These are phyloP conservation scores for Rutstroemia sp. DNA, from an alignment of 2,329 filamentous ascomycete genomes.

Conservation along the genomic window DNA sequence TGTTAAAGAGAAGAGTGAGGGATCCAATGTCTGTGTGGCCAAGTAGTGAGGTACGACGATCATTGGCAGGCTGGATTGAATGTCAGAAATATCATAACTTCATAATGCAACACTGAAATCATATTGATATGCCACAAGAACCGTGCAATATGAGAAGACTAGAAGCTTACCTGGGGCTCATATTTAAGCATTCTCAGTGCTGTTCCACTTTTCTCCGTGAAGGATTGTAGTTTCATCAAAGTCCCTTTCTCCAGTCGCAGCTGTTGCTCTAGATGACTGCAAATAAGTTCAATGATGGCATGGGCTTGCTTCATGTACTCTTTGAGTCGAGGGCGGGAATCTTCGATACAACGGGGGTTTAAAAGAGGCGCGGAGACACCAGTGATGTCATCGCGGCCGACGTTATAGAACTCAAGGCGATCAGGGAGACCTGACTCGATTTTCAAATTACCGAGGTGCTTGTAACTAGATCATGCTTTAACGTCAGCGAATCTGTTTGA, in stretches of 20 bases:
- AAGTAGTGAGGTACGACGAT: constrained; percentile 37
- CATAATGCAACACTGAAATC: not conserved
- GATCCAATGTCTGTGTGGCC: constrained; percentile 51
- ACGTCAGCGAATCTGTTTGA: no score
- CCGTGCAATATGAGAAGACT: no score
- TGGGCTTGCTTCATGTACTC: not conserved
- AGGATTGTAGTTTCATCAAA: constrained; percentile 34
- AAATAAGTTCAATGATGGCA: not conserved
- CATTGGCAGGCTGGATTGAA: constrained; percentile 32
- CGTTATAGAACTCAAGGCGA: not conserved
- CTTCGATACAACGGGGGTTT: not conserved
- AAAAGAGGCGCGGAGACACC: not conserved
- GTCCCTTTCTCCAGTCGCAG: constrained; percentile 19
- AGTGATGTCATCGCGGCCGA: not conserved
- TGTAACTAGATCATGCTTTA: no score
- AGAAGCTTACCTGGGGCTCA: constrained; percentile 13
- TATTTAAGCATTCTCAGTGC: constrained; percentile 7
- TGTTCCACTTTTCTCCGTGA: constrained; percentile 1
- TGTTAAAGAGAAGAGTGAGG: constrained; percentile 48
- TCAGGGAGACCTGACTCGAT: no score
- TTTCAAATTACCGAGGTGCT: no score
- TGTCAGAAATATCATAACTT: not conserved
- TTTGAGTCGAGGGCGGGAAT: not conserved
- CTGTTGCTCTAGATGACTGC: not conserved
- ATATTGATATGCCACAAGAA: no score